phyloP scores from a whole-genome alignment of 1,139 yeast genomes.

The Sugiyamaella pinicola region DNA sequence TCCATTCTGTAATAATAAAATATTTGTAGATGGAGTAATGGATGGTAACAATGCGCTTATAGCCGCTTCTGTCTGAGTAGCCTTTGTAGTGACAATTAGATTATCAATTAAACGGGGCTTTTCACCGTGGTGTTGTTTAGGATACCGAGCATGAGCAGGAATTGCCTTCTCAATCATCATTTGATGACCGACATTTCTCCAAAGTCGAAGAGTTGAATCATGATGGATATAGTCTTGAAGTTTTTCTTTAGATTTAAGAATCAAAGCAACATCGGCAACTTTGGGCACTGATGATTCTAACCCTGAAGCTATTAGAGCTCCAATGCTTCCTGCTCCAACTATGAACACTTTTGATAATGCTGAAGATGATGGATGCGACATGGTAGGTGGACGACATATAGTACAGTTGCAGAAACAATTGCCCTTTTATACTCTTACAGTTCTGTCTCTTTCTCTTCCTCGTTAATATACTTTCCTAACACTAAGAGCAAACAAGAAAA shows the following conservation, averaged over 20 bases:
- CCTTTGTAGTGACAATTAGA: conserved; percentile 64
- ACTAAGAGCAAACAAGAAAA: no score
- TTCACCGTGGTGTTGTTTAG: conserved; percentile 10
- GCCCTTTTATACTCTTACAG: no score
- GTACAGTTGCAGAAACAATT: no score
- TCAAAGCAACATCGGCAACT: conserved; percentile 46
- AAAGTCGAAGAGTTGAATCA: conserved; percentile 43
- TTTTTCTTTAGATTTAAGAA: conserved; percentile 47
- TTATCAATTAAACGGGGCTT: conserved; percentile 47
- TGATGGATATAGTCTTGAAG: conserved; percentile 47
- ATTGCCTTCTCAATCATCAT: conserved; percentile 24
- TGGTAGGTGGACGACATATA: no score
- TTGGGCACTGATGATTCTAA: conserved; percentile 37
- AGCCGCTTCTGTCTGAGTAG: conserved; percentile 56
- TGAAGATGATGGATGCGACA: no score
- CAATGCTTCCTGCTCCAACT: conserved; percentile 47
- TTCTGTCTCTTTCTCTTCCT: no score
- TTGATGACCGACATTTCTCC: conserved; percentile 23
- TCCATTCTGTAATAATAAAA: conserved; percentile 78
- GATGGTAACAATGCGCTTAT: conserved; percentile 49
- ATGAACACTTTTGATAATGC: conserved; percentile 34
- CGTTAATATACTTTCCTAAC: no score
- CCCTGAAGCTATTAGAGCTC: conserved; percentile 44
- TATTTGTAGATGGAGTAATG: conserved; percentile 50
- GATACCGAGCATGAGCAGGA: conserved; percentile 24